A percentile compares a stretch with the other conserved stretches of the same genome.
phyloP scores from a whole-genome alignment of 352 stramenopile genomes.

The Phytophthora ramorum region DNA sequence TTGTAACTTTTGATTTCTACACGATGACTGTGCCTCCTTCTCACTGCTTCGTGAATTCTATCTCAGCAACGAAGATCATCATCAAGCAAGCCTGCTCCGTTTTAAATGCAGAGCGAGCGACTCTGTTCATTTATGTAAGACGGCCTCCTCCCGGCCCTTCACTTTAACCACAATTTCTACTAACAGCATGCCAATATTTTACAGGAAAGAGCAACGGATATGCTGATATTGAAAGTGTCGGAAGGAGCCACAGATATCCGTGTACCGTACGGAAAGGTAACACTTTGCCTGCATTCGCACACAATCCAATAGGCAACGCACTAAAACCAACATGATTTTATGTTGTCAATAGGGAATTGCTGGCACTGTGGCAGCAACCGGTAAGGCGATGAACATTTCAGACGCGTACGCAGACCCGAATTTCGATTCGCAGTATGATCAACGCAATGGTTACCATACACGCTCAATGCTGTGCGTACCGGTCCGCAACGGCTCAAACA shows the following conservation, averaged over 20 bases:
- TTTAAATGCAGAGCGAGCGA: conserved; percentile 90
- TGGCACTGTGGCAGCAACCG: conserved; percentile 83
- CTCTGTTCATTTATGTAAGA: conserved; percentile 88
- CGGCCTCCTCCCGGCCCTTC: background rate
- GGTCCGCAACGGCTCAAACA: conserved; percentile 77
- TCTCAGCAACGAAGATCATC: conserved; percentile 79
- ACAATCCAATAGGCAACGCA: background rate
- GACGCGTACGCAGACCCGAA: conserved; percentile 94
- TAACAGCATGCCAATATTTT: background rate
- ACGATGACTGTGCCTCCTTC: background rate
- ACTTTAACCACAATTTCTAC: background rate
- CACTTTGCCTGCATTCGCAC: background rate
- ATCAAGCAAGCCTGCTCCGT: conserved; percentile 89
- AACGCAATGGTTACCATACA: conserved; percentile 93
- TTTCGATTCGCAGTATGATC: conserved; percentile 94
- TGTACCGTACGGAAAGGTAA: conserved; percentile 81
- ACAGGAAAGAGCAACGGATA: conserved; percentile 76
- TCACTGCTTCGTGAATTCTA: background rate
- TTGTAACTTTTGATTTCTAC: background rate
- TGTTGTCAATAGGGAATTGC: conserved; percentile 75
- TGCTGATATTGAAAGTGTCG: conserved; percentile 87
- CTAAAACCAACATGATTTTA: background rate
- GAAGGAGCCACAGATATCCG: conserved; percentile 88
- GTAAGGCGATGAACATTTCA: conserved; percentile 88
- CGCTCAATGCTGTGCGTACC: conserved; percentile 93